Conservation (phyloP, 495 filamentous ascomycete species). For the Usnea hakonensis region DNA sequence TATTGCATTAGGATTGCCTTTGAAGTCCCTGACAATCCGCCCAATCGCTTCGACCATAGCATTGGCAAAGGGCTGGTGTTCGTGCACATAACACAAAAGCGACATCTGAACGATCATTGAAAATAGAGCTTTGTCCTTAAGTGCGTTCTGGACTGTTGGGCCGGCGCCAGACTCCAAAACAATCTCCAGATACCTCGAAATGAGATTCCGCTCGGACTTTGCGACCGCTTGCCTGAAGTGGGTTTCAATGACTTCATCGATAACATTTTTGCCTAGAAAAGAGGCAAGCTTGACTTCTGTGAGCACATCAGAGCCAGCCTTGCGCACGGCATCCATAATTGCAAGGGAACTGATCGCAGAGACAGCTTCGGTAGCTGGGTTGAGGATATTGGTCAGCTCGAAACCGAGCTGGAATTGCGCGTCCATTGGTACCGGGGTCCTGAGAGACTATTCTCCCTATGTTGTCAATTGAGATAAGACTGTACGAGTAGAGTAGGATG, state of each 20-base stretch:
- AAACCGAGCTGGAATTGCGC: conserved; percentile 14
- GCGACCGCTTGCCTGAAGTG: conserved; percentile 17
- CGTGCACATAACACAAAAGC: conserved; percentile 9
- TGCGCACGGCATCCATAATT: conserved; percentile 11
- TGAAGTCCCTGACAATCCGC: conserved; percentile 9
- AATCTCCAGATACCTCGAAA: conserved; percentile 14
- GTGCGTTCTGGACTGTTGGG: conserved; percentile 17
- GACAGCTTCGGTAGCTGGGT: conserved; percentile 9
- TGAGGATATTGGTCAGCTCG: conserved; percentile 16
- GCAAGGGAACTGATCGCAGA: conserved; percentile 13
- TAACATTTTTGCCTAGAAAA: conserved; percentile 15
- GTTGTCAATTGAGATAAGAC: not conserved
- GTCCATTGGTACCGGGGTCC: not conserved
- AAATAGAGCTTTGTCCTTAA: conserved; percentile 15
- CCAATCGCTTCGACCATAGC: conserved; percentile 15
- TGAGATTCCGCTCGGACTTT: conserved; percentile 13
- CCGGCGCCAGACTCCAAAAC: conserved; percentile 20
- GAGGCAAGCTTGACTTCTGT: conserved; percentile 16
- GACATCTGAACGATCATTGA: conserved; percentile 20
- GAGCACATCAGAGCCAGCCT: conserved; percentile 19
- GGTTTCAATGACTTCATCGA: conserved; percentile 12
- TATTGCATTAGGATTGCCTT: conserved; percentile 1
- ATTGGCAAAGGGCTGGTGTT: conserved; percentile 13
- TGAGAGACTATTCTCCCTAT: not conserved
- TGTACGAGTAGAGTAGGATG: no score